Conservation (phyloP, 2,329 filamentous ascomycete genomes). For the Cordyceps pruinosa region DNA sequence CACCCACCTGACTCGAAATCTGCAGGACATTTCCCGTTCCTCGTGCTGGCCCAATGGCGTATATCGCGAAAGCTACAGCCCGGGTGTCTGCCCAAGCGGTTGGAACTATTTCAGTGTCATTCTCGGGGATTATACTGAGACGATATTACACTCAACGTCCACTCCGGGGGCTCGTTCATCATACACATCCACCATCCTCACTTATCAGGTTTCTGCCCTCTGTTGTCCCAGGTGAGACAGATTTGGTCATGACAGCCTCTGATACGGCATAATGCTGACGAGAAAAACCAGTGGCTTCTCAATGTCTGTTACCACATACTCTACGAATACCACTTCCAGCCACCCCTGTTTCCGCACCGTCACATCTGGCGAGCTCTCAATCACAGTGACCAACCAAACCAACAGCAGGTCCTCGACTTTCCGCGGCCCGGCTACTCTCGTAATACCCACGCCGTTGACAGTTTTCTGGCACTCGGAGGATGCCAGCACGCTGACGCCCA, state of each 20-base stretch:
- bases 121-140: background rate
- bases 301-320: background rate
- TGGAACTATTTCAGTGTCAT: conserved; percentile 10
- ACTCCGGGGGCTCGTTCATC: background rate
- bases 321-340: background rate
- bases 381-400: background rate
- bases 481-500: background rate
- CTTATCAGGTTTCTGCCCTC: background rate
- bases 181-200: background rate
- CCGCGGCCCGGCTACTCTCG: background rate
- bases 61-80: background rate
- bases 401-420: background rate
- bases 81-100: conserved; percentile 7
- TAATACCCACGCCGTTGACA: background rate
- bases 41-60: conserved; percentile 1
- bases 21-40: background rate
- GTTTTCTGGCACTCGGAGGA: background rate
- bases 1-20: background rate
- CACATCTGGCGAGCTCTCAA: background rate
- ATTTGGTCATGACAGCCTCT: background rate
- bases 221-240: conserved; percentile 8
- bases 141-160: background rate
- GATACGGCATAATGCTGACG: background rate
- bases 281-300: background rate
- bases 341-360: background rate